These are phyloP conservation scores for Cyphellophora europaea DNA, from an alignment of 2,329 filamentous ascomycete species.

Conservation along the genomic window DNA sequence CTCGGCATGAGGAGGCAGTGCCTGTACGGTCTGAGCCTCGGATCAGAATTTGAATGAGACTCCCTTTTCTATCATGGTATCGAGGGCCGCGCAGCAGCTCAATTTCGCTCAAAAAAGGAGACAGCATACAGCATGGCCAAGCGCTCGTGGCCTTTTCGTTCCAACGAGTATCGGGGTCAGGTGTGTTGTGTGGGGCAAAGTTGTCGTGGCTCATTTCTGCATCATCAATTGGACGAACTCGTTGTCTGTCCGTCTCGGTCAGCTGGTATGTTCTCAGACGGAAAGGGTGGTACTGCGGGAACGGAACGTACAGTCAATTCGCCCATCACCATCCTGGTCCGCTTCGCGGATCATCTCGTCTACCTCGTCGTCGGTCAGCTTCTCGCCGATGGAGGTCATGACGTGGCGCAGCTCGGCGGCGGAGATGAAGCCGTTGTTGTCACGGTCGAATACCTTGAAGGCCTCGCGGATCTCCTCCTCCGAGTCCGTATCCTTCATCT, in stretches of 20 bases:
- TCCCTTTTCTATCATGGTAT: no score
- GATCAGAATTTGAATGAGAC: no score
- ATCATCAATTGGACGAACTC: slow-evolving; percentile 93
- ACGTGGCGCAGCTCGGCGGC: slow-evolving; percentile 80
- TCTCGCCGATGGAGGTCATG: slow-evolving; percentile 88
- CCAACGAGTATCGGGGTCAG: no score
- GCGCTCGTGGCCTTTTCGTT: no score
- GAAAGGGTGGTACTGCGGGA: slow-evolving; percentile 5
- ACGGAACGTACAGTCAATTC: slow-evolving; percentile 66
- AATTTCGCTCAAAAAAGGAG: no score
- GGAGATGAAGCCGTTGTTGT: slow-evolving; percentile 88
- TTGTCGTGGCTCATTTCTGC: no score
- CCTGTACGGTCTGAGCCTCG: no score
- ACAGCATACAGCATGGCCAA: no score
- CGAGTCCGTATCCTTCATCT: slow-evolving; percentile 90
- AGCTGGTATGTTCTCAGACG: not conserved
- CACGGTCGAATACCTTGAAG: slow-evolving; percentile 84
- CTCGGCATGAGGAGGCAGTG: no score
- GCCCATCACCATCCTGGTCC: slow-evolving; percentile 80
- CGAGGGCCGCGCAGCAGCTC: no score
- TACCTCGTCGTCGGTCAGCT: slow-evolving; percentile 82
- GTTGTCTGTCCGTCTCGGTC: slow-evolving; percentile 54
- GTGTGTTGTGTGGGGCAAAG: no score
- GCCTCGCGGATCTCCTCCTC: slow-evolving; percentile 86
- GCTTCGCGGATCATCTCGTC: slow-evolving; percentile 91